Percentiles rank a stretch among this genome's conserved stretches.
Conservation (phyloP, 2,329 filamentous ascomycete species). For the Hansfordia pulvinata region DNA sequence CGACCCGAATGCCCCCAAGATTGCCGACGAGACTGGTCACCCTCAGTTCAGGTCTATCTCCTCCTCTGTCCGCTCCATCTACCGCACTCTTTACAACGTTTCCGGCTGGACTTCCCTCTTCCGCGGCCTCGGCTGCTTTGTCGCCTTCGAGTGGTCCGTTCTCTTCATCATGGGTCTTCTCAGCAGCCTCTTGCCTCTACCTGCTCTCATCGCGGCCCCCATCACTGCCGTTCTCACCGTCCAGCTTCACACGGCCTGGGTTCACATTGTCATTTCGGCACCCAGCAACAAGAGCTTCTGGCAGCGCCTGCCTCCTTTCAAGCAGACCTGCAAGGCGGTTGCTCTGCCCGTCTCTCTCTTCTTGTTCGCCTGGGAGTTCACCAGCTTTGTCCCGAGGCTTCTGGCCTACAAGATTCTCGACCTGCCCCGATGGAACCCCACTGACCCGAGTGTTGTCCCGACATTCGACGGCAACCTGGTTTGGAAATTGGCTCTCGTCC, state of each 20-base stretch:
- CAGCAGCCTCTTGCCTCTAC: constrained; percentile 21
- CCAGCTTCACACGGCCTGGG: constrained; percentile 65
- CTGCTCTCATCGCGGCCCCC: constrained; percentile 34
- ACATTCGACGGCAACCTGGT: constrained; percentile 21
- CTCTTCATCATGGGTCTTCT: constrained; percentile 29
- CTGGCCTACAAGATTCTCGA: constrained; percentile 27
- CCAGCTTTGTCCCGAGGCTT: constrained; percentile 30
- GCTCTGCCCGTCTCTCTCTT: constrained; percentile 51
- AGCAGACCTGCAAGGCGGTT: constrained; percentile 52
- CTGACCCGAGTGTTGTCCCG: constrained; percentile 22
- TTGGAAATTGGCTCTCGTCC: constrained; percentile 32
- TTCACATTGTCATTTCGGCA: constrained; percentile 70
- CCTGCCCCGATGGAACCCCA: constrained; percentile 20
- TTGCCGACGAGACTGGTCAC: constrained; percentile 19
- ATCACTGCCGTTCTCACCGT: constrained; percentile 47
- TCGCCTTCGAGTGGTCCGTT: constrained; percentile 23
- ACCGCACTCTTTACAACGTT: constrained; percentile 42
- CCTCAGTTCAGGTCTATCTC: constrained; percentile 27
- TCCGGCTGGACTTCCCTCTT: constrained; percentile 54
- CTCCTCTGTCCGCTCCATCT: constrained; percentile 34
- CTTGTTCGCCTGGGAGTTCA: constrained; percentile 41
- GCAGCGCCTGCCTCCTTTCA: constrained; percentile 53
- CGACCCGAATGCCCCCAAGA: constrained; percentile 20
- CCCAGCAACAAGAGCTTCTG: constrained; percentile 51
- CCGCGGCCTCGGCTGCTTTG: constrained; percentile 47